Evolutionary conservation across 1,284 basidiomycete species (phyloP).

Genomic region (Tetrapyrgos nigripes): DNA sequence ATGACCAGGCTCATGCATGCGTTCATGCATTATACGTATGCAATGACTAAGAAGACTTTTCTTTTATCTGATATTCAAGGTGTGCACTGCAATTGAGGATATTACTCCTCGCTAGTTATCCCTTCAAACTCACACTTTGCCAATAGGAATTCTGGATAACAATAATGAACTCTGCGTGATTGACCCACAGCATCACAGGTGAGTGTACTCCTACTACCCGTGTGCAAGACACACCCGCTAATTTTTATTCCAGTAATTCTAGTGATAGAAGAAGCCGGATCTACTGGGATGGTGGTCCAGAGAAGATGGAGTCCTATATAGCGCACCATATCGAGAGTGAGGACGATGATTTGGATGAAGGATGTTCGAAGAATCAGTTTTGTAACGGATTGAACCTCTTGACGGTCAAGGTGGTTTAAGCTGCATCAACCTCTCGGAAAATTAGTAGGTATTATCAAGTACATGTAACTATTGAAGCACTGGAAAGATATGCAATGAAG

Average conservation of each 20-base stretch:
- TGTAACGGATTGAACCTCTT: too few species aligned
- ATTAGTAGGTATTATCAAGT: too few species aligned
- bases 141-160: background rate
- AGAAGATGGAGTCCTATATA: background rate
- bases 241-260: background rate
- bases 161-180: background rate
- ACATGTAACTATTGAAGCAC: too few species aligned
- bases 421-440: too few species aligned
- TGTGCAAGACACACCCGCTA: background rate
- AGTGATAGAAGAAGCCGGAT: background rate
- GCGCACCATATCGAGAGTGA: background rate
- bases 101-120: too few species aligned
- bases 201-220: background rate
- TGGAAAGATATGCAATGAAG: too few species aligned
- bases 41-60: background rate
- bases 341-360: too few species aligned
- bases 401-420: too few species aligned
- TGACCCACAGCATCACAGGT: conserved; percentile 1
- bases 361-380: too few species aligned
- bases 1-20: background rate
- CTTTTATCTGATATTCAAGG: background rate
- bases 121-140: too few species aligned
- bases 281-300: background rate
- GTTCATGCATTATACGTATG: conserved; percentile 2
- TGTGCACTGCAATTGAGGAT: too few species aligned